Percentiles rank a stretch among this genome's conserved stretches.
Conservation (phyloP, 495 filamentous ascomycete genomes). For the Barbatosphaeria neglecta region DNA sequence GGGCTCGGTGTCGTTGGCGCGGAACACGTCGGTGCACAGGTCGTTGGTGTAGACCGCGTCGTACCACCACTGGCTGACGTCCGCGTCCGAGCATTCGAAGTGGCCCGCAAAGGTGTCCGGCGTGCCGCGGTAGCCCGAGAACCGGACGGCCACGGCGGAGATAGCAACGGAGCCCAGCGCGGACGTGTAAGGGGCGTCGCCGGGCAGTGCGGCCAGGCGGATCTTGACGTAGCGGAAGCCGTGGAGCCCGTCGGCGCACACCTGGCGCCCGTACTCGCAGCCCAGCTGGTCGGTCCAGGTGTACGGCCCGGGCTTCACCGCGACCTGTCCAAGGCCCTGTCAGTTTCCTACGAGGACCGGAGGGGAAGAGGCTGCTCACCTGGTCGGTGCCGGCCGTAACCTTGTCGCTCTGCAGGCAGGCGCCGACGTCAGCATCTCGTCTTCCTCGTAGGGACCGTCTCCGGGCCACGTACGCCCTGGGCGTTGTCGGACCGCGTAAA, state of each 20-base stretch:
- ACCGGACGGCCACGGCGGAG: constrained; percentile 22
- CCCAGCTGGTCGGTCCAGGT: constrained; percentile 29
- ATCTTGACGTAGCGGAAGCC: constrained; percentile 38
- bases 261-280: constrained; percentile 21
- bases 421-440: too few species aligned
- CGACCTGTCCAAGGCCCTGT: constrained; percentile 12
- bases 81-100: constrained; percentile 34
- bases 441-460: not conserved
- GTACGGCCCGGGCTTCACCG: constrained; percentile 22
- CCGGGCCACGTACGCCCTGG: not conserved
- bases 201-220: constrained; percentile 24
- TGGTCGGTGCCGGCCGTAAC: constrained; percentile 28
- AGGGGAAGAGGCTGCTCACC: too few species aligned
- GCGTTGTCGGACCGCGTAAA: constrained; percentile 34
- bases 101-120: constrained; percentile 32
- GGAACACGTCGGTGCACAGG: constrained; percentile 27
- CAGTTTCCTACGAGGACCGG: too few species aligned
- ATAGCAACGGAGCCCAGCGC: constrained; percentile 25
- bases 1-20: constrained; percentile 24
- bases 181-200: constrained; percentile 29
- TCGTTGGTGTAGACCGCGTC: constrained; percentile 36
- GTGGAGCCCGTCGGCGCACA: constrained; percentile 37
- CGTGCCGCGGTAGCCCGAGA: constrained; percentile 29
- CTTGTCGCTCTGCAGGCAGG: not conserved
- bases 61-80: constrained; percentile 38